Evolutionary conservation across 2,329 filamentous ascomycete species (phyloP).

Genomic region (Trichoderma lentiforme): DNA sequence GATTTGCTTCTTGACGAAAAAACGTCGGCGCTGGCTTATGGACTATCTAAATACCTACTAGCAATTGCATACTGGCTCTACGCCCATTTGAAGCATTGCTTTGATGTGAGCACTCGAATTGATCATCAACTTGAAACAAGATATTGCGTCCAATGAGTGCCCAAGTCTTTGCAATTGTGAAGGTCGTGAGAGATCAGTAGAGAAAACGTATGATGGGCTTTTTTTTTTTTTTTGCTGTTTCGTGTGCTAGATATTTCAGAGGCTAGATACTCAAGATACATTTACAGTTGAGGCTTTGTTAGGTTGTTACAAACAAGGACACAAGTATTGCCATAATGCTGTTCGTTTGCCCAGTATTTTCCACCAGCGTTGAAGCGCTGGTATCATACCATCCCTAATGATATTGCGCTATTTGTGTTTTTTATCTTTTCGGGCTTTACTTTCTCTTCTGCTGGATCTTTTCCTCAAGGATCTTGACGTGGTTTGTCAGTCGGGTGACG

Average conservation of each 20-base stretch:
- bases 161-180: neutral
- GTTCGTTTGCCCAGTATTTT: neutral
- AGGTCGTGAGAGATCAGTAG: neutral
- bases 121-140: neutral
- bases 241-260: neutral
- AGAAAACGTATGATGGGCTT: neutral
- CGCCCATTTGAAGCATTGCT: conserved; percentile 26
- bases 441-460: conserved; percentile 74
- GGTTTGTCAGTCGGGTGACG: conserved; percentile 79
- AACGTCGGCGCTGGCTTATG: conserved; percentile 34
- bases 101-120: conserved; percentile 15
- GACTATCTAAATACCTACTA: conserved; percentile 20
- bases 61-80: conserved; percentile 28
- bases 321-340: conserved; percentile 2
- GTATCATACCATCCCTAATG: neutral
- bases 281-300: neutral
- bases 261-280: neutral
- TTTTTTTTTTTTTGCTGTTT: neutral
- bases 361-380: neutral
- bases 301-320: neutral
- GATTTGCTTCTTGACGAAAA: conserved; percentile 32
- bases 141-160: neutral
- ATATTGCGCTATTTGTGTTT: neutral
- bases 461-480: conserved; percentile 78
- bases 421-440: conserved; percentile 33